phyloP scores from a whole-genome alignment of 345 rosid genomes.

The Eucalyptus tenuipes region DNA sequence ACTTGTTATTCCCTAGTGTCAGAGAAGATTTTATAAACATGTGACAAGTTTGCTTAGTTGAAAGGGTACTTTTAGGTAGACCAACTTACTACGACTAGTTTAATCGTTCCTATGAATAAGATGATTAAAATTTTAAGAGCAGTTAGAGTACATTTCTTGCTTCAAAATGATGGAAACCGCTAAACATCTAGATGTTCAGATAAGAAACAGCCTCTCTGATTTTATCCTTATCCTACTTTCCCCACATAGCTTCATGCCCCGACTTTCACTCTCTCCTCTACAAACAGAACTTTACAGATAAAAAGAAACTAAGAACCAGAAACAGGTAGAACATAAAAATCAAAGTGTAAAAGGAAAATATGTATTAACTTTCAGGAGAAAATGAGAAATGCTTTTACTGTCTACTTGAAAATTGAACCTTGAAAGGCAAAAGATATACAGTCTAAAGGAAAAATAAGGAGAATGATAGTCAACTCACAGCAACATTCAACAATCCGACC shows the following conservation, averaged over 20 bases:
- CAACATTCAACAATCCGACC: slow-evolving; percentile 62
- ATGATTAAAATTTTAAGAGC: neutral
- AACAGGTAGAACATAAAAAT: neutral
- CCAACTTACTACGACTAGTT: neutral
- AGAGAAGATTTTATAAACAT: neutral
- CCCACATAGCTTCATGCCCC: neutral
- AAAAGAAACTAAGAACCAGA: neutral
- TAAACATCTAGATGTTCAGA: neutral
- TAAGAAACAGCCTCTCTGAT: neutral
- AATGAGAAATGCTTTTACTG: neutral
- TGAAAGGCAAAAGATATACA: neutral
- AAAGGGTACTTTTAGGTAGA: neutral
- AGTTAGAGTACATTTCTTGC: neutral
- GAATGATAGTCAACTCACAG: slow-evolving; percentile 45
- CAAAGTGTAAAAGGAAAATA: neutral
- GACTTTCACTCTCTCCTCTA: neutral
- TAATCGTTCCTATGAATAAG: neutral
- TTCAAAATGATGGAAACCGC: neutral
- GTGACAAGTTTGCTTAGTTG: neutral
- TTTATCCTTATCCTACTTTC: neutral
- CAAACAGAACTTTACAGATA: neutral
- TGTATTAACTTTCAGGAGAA: neutral
- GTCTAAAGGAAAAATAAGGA: neutral
- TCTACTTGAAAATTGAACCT: neutral
- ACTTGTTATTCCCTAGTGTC: neutral